These are phyloP conservation scores for Hypoxylon sp. DNA, from an alignment of 2,329 filamentous ascomycete species.

Conservation along the genomic window DNA sequence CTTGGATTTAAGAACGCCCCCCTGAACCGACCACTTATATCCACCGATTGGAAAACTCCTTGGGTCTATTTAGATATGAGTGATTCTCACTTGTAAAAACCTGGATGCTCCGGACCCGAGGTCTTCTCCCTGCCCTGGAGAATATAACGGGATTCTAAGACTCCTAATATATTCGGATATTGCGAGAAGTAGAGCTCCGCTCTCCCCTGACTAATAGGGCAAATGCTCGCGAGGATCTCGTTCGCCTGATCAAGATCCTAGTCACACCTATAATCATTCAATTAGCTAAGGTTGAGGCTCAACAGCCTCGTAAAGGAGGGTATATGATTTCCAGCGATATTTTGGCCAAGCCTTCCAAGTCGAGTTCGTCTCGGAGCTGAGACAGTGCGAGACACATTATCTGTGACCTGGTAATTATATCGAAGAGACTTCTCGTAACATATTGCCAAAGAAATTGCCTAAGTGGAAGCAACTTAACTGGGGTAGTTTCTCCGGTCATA, in stretches of 20 bases:
- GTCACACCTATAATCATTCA: neutral
- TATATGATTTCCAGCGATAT: conserved; percentile 16
- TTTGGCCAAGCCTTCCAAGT: conserved; percentile 3
- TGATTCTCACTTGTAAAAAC: conserved; percentile 7
- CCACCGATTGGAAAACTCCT: neutral
- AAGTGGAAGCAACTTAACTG: neutral
- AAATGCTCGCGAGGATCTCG: conserved; percentile 7
- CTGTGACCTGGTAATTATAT: conserved; percentile 12
- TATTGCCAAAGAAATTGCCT: neutral
- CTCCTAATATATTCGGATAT: conserved; percentile 20
- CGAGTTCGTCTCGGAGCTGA: conserved; percentile 16
- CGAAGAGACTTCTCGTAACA: conserved; percentile 13
- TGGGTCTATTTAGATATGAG: conserved; percentile 1
- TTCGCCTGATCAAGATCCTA: neutral
- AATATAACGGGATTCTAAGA: conserved; percentile 7
- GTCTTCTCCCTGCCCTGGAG: neutral
- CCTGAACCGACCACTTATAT: neutral
- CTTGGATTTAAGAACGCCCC: neutral
- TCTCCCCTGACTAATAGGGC: conserved; percentile 4
- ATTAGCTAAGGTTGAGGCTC: conserved; percentile 28
- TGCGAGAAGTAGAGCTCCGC: conserved; percentile 2
- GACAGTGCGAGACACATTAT: conserved; percentile 31
- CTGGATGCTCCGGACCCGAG: conserved; percentile 2
- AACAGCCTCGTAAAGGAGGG: conserved; percentile 11
- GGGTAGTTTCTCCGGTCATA: conserved; percentile 1